Percentiles rank a stretch among this genome's conserved stretches.
Conservation (phyloP, 768 basidiomycete species). For the Boletus pseudopeckii region DNA sequence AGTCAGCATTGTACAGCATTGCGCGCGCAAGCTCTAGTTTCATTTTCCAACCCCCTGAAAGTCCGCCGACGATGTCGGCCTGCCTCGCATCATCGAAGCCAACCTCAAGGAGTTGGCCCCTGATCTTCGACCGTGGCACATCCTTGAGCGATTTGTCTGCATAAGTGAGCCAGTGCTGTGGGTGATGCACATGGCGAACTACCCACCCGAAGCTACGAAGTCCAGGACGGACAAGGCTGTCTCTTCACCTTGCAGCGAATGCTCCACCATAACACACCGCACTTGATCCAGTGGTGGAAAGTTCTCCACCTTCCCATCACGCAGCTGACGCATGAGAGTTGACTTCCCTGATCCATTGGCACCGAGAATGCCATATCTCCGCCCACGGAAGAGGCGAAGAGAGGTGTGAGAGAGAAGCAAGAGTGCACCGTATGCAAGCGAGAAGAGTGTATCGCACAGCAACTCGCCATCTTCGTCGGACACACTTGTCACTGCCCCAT, state of each 20-base stretch:
- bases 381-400: constrained; percentile 83
- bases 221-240: constrained; percentile 76
- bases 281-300: constrained; percentile 88
- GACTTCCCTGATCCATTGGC: constrained; percentile 97
- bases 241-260: constrained; percentile 94
- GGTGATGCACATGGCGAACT: constrained; percentile 5
- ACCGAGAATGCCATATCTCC: constrained; percentile 92
- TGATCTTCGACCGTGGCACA: constrained; percentile 67
- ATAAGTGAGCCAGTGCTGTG: constrained; percentile 1
- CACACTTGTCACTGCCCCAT: constrained; percentile 40
- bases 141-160: constrained; percentile 66
- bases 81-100: constrained; percentile 90
- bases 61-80: constrained; percentile 77
- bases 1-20: constrained; percentile 93
- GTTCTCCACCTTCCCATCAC: constrained; percentile 94
- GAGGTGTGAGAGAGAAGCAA: constrained; percentile 92
- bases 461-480: constrained; percentile 75
- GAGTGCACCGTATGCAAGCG: constrained; percentile 92
- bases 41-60: constrained; percentile 99
- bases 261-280: constrained; percentile 94
- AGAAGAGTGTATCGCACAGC: constrained; percentile 91
- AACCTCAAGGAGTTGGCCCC: constrained; percentile 77
- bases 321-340: constrained; percentile 92
- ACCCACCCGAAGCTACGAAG: constrained; percentile 81
- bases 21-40: constrained; percentile 94